Evolutionary conservation across 2,329 filamentous ascomycete species (phyloP).

Genomic region (Fusarium sp.): DNA sequence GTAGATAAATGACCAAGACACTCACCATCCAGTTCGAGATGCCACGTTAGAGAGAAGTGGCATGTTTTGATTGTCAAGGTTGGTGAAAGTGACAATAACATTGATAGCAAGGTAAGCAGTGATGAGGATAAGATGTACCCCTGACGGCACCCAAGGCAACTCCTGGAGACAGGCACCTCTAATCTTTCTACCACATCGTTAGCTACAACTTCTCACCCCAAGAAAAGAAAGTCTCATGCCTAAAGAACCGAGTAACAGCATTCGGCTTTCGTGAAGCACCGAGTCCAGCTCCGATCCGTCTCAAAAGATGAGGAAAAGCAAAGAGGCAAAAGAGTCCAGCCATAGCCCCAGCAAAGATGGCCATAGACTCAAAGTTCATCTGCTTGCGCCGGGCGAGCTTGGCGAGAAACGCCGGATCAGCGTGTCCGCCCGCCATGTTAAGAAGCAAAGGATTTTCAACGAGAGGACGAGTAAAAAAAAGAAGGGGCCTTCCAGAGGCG

Average conservation of each 20-base stretch:
- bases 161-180: conserved; percentile 46
- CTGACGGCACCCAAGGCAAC: conserved; percentile 46
- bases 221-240: conserved; percentile 19
- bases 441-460: not conserved
- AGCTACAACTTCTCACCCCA: not conserved
- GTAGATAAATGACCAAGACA: not conserved
- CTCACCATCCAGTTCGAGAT: conserved; percentile 55
- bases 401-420: conserved; percentile 34
- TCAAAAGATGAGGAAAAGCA: conserved; percentile 23
- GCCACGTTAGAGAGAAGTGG: conserved; percentile 50
- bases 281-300: conserved; percentile 20
- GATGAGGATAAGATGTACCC: conserved; percentile 49
- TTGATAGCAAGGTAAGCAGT: conserved; percentile 51
- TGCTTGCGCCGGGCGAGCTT: conserved; percentile 39
- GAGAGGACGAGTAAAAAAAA: not conserved
- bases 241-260: conserved; percentile 19
- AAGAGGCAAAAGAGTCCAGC: conserved; percentile 27
- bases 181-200: conserved; percentile 39
- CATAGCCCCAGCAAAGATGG: conserved; percentile 38
- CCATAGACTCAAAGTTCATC: conserved; percentile 45
- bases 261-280: conserved; percentile 26
- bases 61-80: conserved; percentile 49
- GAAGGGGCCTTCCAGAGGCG: not conserved
- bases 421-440: conserved; percentile 28
- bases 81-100: conserved; percentile 48